Percentiles rank a stretch among this genome's conserved stretches.
Evolutionary conservation across 108 stramenopile genomes (phyloP).

Genomic region (Nannochloropsis salina): DNA sequence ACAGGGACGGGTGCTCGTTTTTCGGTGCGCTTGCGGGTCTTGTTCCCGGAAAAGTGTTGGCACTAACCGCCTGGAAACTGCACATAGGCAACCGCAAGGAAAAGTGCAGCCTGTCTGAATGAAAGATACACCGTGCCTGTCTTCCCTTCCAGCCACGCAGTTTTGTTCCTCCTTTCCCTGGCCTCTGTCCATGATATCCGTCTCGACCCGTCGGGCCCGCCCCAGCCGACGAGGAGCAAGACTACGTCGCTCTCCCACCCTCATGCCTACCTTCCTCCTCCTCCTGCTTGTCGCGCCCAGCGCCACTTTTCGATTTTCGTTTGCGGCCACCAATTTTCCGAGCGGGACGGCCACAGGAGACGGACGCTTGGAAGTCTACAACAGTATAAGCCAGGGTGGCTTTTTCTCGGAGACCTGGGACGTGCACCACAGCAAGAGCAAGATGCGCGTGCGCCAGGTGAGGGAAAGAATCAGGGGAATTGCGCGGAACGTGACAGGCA

Average conservation of each 20-base stretch:
- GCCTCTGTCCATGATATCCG: not conserved
- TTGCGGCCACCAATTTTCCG: not conserved
- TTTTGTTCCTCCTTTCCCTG: not conserved
- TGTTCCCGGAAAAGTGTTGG: no score
- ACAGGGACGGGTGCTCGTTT: no score
- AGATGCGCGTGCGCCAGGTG: conserved; percentile 51
- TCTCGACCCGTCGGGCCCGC: not conserved
- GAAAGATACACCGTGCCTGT: no score
- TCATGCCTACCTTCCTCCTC: conserved; percentile 19
- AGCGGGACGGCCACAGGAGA: not conserved
- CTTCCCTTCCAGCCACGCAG: not conserved
- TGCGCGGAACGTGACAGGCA: not conserved
- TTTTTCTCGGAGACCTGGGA: conserved; percentile 41
- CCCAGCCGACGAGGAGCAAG: not conserved
- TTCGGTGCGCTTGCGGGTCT: no score
- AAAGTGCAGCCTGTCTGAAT: no score
- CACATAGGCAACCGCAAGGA: no score
- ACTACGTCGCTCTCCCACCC: not conserved
- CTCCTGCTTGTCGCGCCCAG: conserved; percentile 3
- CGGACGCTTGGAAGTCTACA: not conserved
- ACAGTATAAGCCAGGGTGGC: conserved; percentile 38
- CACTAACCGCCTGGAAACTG: no score
- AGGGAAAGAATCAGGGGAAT: not conserved
- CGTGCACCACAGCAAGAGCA: conserved; percentile 28
- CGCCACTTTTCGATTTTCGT: not conserved